Base-by-base conservation (phyloP, 2,329 filamentous ascomycete species). In the Phialemoniopsis sp. region DNA sequence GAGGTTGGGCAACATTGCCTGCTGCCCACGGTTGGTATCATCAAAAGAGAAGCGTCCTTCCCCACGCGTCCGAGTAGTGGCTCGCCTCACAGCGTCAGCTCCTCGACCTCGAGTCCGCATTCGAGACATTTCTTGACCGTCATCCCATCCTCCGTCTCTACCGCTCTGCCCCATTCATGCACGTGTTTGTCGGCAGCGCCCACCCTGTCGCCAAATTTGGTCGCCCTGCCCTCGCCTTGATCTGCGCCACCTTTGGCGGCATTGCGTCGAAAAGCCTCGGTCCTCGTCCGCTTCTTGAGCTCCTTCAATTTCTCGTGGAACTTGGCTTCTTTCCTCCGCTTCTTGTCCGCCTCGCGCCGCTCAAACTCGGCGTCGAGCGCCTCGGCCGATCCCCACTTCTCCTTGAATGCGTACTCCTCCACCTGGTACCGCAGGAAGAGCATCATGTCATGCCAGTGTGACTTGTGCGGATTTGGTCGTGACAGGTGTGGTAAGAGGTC, bases 391-490 rank as follows among this genome's bases (percentile, higher is more conserved):
- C 93, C 93, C 93, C 93, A 98, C 66, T 96, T 96, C 48, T 80
- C 81, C 2, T 75, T 80, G 52, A 97, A 84, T 0, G 91, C 93
- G 57, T 96, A 96, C 41, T 89, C 89, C 57, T 98, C 93, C 3
- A 98, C 87, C 57, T 98, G 93, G 44, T 81, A 94, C 1, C 93
- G 85, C 16, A 98, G 72, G 58, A 93, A 98, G 3, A 98, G 76
- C 84, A 95, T 95, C 93, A 98, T 98, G 68, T 95, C 89, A 61
- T 96, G 89, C 88, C 89, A 98, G 42, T 90, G 89, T 0, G 86
- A 82, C 60, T 96, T 96, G 65, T 96, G 93, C 1, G 93, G 93
- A 53, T 98, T 98, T 2, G 93, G 91, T 28, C 84, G 83, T 39
- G 87, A 85, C 8, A 98, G 73, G 59, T 94, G 90, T 0, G 91